These are phyloP conservation scores for Apiospora arundinis DNA, from an alignment of 2,329 filamentous ascomycete genomes.

Conservation along the genomic window DNA sequence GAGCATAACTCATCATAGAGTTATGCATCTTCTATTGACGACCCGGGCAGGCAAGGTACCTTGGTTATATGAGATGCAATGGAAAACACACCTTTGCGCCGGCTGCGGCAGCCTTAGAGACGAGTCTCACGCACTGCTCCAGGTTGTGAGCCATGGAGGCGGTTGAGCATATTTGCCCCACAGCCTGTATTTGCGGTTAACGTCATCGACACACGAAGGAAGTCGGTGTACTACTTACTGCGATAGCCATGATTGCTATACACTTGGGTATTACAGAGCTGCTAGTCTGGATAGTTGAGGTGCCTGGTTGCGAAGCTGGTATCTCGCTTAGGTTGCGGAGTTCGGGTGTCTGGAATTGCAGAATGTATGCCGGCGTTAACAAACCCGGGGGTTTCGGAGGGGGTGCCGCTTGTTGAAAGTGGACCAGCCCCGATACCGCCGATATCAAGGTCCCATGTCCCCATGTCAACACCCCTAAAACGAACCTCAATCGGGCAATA, in stretches of 20 bases:
- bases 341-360: background rate
- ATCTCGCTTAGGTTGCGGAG: too few species aligned
- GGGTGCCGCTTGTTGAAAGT: background rate
- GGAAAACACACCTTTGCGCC: conserved; percentile 72
- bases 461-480: background rate
- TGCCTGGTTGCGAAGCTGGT: background rate
- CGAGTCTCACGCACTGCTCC: conserved; percentile 73
- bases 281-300: background rate
- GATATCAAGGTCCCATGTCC: background rate
- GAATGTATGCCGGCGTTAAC: background rate
- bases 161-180: conserved; percentile 90
- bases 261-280: background rate
- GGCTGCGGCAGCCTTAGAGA: conserved; percentile 74
- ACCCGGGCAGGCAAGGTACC: background rate
- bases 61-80: background rate
- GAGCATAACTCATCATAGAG: background rate
- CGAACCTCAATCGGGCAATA: background rate
- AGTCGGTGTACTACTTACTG: background rate
- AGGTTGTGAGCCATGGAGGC: conserved; percentile 80
- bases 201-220: background rate
- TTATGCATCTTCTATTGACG: background rate
- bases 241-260: conserved; percentile 14
- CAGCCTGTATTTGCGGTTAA: conserved; percentile 61
- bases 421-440: background rate
- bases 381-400: background rate